These are phyloP conservation scores for Dothiorella sarmentorum DNA, from an alignment of 2,329 filamentous ascomycete genomes.

Conservation along the genomic window DNA sequence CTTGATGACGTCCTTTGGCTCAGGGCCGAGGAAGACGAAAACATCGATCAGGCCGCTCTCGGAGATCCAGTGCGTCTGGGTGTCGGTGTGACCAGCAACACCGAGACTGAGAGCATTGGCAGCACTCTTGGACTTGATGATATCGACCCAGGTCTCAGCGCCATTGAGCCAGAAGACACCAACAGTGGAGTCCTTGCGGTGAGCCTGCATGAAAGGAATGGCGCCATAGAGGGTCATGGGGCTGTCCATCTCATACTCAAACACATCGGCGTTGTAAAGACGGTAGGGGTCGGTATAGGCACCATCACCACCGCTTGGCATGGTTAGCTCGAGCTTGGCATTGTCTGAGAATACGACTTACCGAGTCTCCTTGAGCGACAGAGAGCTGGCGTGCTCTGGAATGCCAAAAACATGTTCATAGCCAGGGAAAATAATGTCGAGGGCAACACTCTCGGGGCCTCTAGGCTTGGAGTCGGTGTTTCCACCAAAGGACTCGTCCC, in stretches of 20 bases:
- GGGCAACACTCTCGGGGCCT: constrained; percentile 83
- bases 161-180: constrained; percentile 97
- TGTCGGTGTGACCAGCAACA: constrained; percentile 65
- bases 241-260: constrained; percentile 95
- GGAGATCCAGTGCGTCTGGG: constrained; percentile 94
- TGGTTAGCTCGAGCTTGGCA: constrained; percentile 12
- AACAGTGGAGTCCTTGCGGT: constrained; percentile 88
- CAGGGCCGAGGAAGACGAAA: constrained; percentile 91
- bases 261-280: constrained; percentile 94
- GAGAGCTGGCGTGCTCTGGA: constrained; percentile 82
- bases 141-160: constrained; percentile 96
- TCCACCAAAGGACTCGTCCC: constrained; percentile 94
- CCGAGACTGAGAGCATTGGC: constrained; percentile 77
- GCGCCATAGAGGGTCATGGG: constrained; percentile 98
- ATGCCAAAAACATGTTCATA: constrained; percentile 94
- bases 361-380: constrained; percentile 87
- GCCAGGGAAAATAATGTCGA: constrained; percentile 89
- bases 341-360: constrained; percentile 27
- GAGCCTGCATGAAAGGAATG: constrained; percentile 97
- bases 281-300: constrained; percentile 88
- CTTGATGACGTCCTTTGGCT: constrained; percentile 74
- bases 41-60: constrained; percentile 86
- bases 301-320: constrained; percentile 65
- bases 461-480: constrained; percentile 95
- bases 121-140: constrained; percentile 72